Conservation (phyloP, 768 basidiomycete species). For the Kockovaella imperatae region DNA sequence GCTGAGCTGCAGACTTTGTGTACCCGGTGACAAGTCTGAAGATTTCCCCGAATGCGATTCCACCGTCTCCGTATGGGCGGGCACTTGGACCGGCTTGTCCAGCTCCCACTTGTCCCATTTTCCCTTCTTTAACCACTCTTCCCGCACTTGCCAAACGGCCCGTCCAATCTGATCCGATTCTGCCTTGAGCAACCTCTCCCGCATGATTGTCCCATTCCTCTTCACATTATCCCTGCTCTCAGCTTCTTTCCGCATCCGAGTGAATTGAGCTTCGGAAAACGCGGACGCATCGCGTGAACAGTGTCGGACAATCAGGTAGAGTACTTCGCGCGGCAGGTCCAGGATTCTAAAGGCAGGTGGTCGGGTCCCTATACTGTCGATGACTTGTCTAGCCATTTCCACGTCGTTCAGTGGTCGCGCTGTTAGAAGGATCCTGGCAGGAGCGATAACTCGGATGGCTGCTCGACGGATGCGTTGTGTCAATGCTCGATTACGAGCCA, state of each 20-base stretch:
- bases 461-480: slow-evolving; percentile 20
- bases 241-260: slow-evolving; percentile 13
- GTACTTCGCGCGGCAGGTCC: slow-evolving; percentile 27
- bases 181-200: slow-evolving; percentile 7
- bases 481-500: slow-evolving; percentile 21
- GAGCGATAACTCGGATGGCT: slow-evolving; percentile 8
- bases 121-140: slow-evolving; percentile 23
- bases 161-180: background rate
- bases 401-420: slow-evolving; percentile 6
- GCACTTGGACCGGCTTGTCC: too few relatives aligned
- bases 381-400: slow-evolving; percentile 4
- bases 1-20: too few relatives aligned
- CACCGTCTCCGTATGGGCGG: too few relatives aligned
- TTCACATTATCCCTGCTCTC: slow-evolving; percentile 12
- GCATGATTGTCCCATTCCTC: slow-evolving; percentile 1
- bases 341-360: slow-evolving; percentile 16
- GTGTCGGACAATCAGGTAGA: slow-evolving; percentile 25
- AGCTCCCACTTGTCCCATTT: slow-evolving; percentile 33
- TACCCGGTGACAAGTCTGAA: too few relatives aligned
- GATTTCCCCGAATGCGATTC: too few relatives aligned
- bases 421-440: slow-evolving; percentile 25
- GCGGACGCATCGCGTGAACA: slow-evolving; percentile 19
- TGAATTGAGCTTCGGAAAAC: slow-evolving; percentile 26
- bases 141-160: slow-evolving; percentile 1
- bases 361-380: slow-evolving; percentile 2